Evolutionary conservation across 2,329 filamentous ascomycete species (phyloP).

Genomic region (Fusarium heterosporum): DNA sequence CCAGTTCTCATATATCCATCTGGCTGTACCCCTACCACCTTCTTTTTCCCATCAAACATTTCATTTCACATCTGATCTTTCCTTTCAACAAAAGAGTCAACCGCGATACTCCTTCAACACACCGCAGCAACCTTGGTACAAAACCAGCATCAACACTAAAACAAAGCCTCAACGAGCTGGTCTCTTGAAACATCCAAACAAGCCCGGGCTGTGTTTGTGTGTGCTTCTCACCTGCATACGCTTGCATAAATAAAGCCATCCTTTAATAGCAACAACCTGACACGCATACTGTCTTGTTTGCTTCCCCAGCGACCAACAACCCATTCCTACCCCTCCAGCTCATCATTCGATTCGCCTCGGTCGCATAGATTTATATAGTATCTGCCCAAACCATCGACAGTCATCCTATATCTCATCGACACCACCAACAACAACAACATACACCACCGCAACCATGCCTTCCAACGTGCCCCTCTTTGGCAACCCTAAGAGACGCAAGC

Average conservation of each 20-base stretch:
- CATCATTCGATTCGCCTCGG: slow-evolving; percentile 14
- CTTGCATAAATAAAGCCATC: slow-evolving; percentile 21
- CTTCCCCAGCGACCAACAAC: slow-evolving; percentile 13
- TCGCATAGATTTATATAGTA: neutral
- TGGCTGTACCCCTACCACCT: slow-evolving; percentile 26
- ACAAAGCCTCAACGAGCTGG: slow-evolving; percentile 33
- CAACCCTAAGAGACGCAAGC: slow-evolving; percentile 45
- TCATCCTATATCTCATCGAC: neutral
- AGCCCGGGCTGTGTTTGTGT: slow-evolving; percentile 30
- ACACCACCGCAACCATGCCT: slow-evolving; percentile 32
- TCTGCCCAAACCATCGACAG: neutral
- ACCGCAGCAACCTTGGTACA: neutral
- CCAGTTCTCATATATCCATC: slow-evolving; percentile 31
- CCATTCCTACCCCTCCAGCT: slow-evolving; percentile 24
- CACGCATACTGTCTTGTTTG: slow-evolving; percentile 36
- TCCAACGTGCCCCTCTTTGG: slow-evolving; percentile 43
- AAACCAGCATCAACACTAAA: neutral
- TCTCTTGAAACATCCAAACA: slow-evolving; percentile 32
- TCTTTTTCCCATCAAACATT: slow-evolving; percentile 8
- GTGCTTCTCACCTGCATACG: slow-evolving; percentile 13
- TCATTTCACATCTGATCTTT: neutral
- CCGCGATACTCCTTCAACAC: neutral
- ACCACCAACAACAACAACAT: neutral
- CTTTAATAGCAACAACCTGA: slow-evolving; percentile 35
- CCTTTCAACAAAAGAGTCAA: slow-evolving; percentile 2